Evolutionary conservation across 2,329 filamentous ascomycete species (phyloP), one percentile per base, ranked within the genome.

Genomic region (Claviceps humidiphila): DNA sequence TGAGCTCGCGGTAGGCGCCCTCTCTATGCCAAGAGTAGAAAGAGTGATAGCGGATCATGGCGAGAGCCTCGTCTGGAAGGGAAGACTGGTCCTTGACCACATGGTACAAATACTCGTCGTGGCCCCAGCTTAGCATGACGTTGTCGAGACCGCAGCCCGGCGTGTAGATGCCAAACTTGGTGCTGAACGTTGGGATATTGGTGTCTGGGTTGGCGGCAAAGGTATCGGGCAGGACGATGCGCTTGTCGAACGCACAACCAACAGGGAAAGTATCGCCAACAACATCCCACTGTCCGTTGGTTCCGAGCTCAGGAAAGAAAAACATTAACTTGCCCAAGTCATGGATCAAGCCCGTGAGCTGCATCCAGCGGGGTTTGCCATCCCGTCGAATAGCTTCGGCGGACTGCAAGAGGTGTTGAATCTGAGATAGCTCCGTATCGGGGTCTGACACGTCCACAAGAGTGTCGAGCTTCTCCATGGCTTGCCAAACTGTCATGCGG

Each of bases 1-100:
- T 95, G 67, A 95, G 78, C 68, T 88, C 81, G 55, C 70, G 68
- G 70, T 95, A 95, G 6, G 87, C 89, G 51, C 84, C 84, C 66
- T 85, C 83, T 55, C 76, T 80, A 70, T 95, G 89, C 89, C 89
- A 95, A 16, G 89, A 84, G 70, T 95, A 95, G 71, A 95, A 95
- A 5, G 83, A 88, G 71, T 95, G 89, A 70, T 94, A 95, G 52
- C 89, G 76, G 66, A 95, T 93, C 87, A 95, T 95, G 55, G 89
- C 89, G 11, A 95, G 76, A 0, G 85, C 86, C 75, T 95, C 89
- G 47, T 78, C 75, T 0, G 89, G 89, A 44, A 95, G 75, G 0
- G 74, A 84, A 48, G 79, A 84, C 74, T 95, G 89, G 57, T 86
- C 84, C 73, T 89, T 89, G 69, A 87, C 81, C 55, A 95, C 83